Evolutionary conservation across 345 rosid species (phyloP).

Genomic region (Pseudoturritis turrita): DNA sequence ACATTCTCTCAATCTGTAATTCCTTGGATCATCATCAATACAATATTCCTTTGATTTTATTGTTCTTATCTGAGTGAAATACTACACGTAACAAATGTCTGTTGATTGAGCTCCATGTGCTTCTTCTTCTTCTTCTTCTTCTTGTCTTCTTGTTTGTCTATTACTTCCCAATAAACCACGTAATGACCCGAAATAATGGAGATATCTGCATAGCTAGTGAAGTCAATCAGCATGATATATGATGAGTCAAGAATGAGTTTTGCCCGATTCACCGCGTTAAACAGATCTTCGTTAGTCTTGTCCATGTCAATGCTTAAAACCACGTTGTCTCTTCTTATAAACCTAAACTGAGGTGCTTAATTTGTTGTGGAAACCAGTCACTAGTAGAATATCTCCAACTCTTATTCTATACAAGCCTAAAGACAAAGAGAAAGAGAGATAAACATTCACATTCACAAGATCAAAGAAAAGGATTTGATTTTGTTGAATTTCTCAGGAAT

Average conservation of each 20-base stretch:
- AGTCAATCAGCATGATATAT: constrained; percentile 54
- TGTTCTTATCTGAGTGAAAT: too few species aligned
- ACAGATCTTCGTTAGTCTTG: constrained; percentile 75
- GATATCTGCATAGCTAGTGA: constrained; percentile 62
- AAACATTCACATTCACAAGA: background rate
- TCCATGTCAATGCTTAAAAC: constrained; percentile 68
- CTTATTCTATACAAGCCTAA: constrained; percentile 64
- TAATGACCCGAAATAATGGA: constrained; percentile 71
- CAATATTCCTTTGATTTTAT: too few species aligned
- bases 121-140: background rate
- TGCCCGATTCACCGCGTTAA: constrained; percentile 58
- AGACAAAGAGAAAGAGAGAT: background rate
- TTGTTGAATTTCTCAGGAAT: too few species aligned
- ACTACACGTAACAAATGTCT: too few species aligned
- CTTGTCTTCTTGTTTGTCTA: background rate
- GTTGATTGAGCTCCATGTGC: background rate
- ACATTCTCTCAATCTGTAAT: too few species aligned
- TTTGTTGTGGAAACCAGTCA: constrained; percentile 60
- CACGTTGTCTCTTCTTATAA: constrained; percentile 58
- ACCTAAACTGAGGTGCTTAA: constrained; percentile 70
- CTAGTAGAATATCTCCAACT: constrained; percentile 73
- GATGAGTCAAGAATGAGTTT: constrained; percentile 45
- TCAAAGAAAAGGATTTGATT: background rate
- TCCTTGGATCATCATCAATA: too few species aligned
- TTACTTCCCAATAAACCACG: constrained; percentile 68